Base-by-base conservation (phyloP, 2,329 filamentous ascomycete genomes). In the Colletotrichum sansevieriae region DNA sequence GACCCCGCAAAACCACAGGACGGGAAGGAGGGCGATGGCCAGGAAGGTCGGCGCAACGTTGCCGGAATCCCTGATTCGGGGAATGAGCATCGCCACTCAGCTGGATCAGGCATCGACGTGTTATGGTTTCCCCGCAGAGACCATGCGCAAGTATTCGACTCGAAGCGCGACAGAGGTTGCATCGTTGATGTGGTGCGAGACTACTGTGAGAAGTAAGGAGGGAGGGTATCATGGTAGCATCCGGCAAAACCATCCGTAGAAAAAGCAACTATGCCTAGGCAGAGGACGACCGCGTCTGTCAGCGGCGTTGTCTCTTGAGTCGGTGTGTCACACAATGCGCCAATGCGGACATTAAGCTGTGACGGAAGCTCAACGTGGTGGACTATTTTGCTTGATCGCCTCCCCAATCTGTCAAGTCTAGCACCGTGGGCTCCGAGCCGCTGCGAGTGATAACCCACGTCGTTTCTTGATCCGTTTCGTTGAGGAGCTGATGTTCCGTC, bases 401-500 rank as follows among this genome's bases (percentile, higher is more conserved):
- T 66, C 87, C 86, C 90, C 90, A 93, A 22, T 85, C 87, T 11
- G 84, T 83, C 63, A 92, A 73, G 73, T 90, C 88, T 29, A 88
- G 87, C 6, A 91, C 88, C 2, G 88, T 83, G 0, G 90, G 90
- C 63, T 83, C 82, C 2, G 85, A 76, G 0, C 90, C 91, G 71
- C 86, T 88, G 22, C 90, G 84, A 5, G 89, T 87, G 51, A 93
- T 85, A 11, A 92, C 84, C 88, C 90, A 92, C 43, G 88, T 85
- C 2, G 91, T 80, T 54, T 91, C 88, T 57, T 74, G 77, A 49
- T 89, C 87, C 1, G 85, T 85, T 43, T 92, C 86, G 73, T 93
- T 93, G 20, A 90, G 81, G 62, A 90, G 85, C 76, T 92, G 90
- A 78, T 93, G 90, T 76, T 93, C 90, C 0, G 88, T 87, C 83